Evolutionary conservation across 208 protist genomes (phyloP).

Genomic region (Crithidia expoeki): DNA sequence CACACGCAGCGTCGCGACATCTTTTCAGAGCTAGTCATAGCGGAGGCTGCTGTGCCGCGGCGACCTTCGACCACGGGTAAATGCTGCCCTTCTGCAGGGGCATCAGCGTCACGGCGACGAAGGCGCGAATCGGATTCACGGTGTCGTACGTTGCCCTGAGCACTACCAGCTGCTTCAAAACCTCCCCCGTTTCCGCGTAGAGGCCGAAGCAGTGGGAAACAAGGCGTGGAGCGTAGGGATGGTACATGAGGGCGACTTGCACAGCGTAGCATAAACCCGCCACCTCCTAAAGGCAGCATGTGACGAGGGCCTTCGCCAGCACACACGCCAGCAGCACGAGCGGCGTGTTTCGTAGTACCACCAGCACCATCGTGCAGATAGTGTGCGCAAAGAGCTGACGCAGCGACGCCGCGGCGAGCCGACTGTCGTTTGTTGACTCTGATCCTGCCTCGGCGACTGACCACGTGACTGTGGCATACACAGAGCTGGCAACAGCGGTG

Average conservation of each 20-base stretch:
- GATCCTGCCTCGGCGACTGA: not conserved
- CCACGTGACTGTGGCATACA: too few relatives aligned
- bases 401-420: conserved; percentile 14
- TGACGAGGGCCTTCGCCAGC: conserved; percentile 49
- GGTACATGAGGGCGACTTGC: conserved; percentile 47
- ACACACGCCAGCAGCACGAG: conserved; percentile 36
- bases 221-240: conserved; percentile 49
- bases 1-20: conserved; percentile 22
- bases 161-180: conserved; percentile 42
- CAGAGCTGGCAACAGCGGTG: not conserved
- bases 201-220: conserved; percentile 35
- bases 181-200: conserved; percentile 43
- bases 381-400: conserved; percentile 22
- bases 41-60: conserved; percentile 9
- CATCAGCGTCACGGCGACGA: conserved; percentile 19
- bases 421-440: not conserved
- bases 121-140: not conserved
- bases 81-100: conserved; percentile 5
- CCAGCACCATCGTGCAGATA: conserved; percentile 28
- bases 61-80: not conserved
- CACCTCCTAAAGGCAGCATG: conserved; percentile 53
- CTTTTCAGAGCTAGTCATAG: conserved; percentile 30
- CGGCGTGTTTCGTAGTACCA: conserved; percentile 43
- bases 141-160: conserved; percentile 11
- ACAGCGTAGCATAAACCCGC: conserved; percentile 48